phyloP scores from a whole-genome alignment of 306 rosid genomes.

The Nissolia schottii region DNA sequence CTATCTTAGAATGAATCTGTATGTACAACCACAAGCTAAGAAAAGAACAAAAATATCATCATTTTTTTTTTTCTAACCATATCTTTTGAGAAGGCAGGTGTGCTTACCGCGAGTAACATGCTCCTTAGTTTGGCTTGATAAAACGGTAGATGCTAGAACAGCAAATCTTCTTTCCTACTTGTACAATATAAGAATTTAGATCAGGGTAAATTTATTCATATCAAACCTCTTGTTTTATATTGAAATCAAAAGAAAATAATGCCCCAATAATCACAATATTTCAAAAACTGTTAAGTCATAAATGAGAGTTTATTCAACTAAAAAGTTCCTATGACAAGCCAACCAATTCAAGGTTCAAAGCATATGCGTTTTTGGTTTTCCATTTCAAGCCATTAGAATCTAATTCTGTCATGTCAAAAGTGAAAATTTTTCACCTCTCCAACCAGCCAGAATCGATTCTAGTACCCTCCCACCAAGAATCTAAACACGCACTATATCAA shows the following conservation, averaged over 20 bases:
- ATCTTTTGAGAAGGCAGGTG: conserved; percentile 4
- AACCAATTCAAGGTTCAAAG: neutral
- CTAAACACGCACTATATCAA: no score
- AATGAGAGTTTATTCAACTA: neutral
- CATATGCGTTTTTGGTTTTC: no score
- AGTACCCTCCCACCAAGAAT: no score
- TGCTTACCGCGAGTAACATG: conserved; percentile 70
- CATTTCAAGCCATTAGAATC: no score
- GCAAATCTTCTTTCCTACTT: conserved; percentile 86
- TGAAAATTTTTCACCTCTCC: no score
- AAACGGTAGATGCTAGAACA: conserved; percentile 76
- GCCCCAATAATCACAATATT: neutral
- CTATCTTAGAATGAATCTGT: neutral
- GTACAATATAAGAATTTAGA: neutral
- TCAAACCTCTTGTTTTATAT: neutral
- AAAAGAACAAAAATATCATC: neutral
- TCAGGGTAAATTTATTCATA: neutral
- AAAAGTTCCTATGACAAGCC: neutral
- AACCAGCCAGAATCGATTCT: no score
- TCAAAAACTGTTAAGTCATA: neutral
- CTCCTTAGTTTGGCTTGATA: conserved; percentile 97
- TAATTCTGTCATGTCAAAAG: no score
- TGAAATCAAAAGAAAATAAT: neutral
- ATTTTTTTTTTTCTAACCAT: neutral
- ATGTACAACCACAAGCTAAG: neutral